Conservation (phyloP, 176 grass and related monocot genomes). For the Carex scoparia region DNA sequence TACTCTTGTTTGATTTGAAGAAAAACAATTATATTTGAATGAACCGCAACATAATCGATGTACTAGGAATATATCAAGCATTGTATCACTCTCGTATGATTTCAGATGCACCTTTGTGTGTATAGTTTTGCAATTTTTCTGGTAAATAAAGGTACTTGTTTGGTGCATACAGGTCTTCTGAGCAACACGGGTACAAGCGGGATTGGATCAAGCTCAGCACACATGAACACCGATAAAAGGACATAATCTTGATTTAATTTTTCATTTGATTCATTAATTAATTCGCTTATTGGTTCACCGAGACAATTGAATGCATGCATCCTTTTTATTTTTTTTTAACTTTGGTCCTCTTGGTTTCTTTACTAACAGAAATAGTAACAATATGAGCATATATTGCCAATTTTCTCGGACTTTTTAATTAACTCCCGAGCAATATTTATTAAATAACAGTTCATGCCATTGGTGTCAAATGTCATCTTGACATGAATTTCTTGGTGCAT, state of each 20-base stretch:
- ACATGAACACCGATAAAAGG: conserved; percentile 23
- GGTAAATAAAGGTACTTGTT: neutral
- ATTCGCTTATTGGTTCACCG: conserved; percentile 24
- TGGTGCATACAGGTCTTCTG: conserved; percentile 10
- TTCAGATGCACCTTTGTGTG: neutral
- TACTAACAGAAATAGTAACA: conserved; percentile 19
- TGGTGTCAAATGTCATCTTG: neutral
- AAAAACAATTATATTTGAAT: neutral
- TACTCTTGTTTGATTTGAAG: neutral
- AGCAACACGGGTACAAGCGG: neutral
- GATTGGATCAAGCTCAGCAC: conserved; percentile 24
- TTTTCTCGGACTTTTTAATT: conserved; percentile 1
- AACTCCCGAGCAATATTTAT: neutral
- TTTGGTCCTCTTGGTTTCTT: neutral
- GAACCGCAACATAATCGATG: neutral
- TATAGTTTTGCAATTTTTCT: neutral
- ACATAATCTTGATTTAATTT: conserved; percentile 11
- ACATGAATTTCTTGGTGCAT: neutral
- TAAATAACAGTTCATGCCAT: conserved; percentile 2
- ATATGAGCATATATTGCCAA: neutral
- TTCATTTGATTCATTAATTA: conserved; percentile 27
- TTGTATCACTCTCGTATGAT: neutral
- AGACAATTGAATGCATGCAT: conserved; percentile 28
- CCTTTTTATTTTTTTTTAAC: neutral
- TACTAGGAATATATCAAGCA: neutral